These are phyloP conservation scores for Brachypodium distachyon DNA, from an alignment of 202 grass and related monocot genomes.

Conservation along the genomic window DNA sequence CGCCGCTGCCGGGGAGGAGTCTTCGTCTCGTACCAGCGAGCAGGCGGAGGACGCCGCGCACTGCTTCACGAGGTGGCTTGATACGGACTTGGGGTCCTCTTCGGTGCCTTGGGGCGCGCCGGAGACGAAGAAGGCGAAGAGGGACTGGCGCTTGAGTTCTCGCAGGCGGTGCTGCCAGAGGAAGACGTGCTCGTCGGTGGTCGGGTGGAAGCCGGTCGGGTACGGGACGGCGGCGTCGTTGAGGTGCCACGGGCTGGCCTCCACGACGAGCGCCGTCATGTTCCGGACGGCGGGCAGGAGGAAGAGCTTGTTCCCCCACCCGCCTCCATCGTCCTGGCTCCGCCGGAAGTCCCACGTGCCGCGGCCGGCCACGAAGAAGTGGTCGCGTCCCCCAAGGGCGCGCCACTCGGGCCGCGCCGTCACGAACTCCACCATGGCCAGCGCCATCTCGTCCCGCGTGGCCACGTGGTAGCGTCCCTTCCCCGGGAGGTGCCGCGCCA, in stretches of 20 bases:
- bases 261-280: constrained; percentile 59
- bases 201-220: constrained; percentile 68
- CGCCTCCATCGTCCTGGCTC: neutral
- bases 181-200: constrained; percentile 31
- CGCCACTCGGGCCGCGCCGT: constrained; percentile 51
- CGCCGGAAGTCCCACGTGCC: constrained; percentile 68
- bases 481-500: constrained; percentile 56
- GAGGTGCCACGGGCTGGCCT: constrained; percentile 50
- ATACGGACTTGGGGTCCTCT: constrained; percentile 27
- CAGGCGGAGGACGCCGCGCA: constrained; percentile 38
- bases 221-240: constrained; percentile 66
- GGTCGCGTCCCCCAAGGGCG: constrained; percentile 52
- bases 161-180: constrained; percentile 52
- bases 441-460: constrained; percentile 39
- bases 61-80: constrained; percentile 39
- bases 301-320: constrained; percentile 67
- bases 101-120: constrained; percentile 30
- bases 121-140: constrained; percentile 78
- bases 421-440: constrained; percentile 37
- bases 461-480: constrained; percentile 31
- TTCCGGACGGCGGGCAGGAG: constrained; percentile 38
- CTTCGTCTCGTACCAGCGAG: no score
- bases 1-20: no score
- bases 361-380: constrained; percentile 69
- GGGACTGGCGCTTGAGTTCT: constrained; percentile 18